Conservation (phyloP, 108 stramenopile species). For the Schizochytrium sp. region DNA sequence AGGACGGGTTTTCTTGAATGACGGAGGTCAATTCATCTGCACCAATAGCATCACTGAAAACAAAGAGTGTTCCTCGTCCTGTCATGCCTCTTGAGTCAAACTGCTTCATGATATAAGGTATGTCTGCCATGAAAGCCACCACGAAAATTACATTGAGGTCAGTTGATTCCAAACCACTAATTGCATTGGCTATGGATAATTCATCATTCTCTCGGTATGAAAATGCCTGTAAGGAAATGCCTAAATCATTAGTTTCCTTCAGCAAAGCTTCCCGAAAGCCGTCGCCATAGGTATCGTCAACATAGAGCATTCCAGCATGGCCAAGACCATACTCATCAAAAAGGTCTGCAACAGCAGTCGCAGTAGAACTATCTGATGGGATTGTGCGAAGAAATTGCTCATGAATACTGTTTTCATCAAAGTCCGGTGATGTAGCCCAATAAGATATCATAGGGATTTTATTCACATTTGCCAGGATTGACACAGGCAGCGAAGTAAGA, state of each 20-base stretch:
- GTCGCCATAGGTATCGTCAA: slow-evolving; percentile 57
- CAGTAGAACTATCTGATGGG: slow-evolving; percentile 13
- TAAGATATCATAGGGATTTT: slow-evolving; percentile 37
- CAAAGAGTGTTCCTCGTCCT: slow-evolving; percentile 33
- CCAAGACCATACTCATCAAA: background rate
- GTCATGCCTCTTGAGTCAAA: slow-evolving; percentile 13
- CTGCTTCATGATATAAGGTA: background rate
- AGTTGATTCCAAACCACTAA: background rate
- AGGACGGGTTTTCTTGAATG: background rate
- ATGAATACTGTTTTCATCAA: slow-evolving; percentile 38
- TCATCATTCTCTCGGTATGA: background rate
- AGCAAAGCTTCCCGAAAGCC: slow-evolving; percentile 24
- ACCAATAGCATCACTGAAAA: slow-evolving; percentile 1
- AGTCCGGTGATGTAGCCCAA: slow-evolving; percentile 36
- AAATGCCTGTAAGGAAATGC: background rate
- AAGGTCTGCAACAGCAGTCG: background rate
- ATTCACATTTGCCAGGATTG: slow-evolving; percentile 31
- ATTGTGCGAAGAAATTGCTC: slow-evolving; percentile 37
- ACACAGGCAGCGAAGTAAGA: slow-evolving; percentile 15
- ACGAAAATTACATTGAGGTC: slow-evolving; percentile 48
- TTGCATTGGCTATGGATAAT: background rate
- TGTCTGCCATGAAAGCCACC: slow-evolving; percentile 25
- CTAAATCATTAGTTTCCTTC: background rate
- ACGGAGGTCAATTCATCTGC: slow-evolving; percentile 35
- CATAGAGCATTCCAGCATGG: slow-evolving; percentile 9